Conservation (phyloP, 768 basidiomycete species). For the Pseudohyphozyma bogoriensis region DNA sequence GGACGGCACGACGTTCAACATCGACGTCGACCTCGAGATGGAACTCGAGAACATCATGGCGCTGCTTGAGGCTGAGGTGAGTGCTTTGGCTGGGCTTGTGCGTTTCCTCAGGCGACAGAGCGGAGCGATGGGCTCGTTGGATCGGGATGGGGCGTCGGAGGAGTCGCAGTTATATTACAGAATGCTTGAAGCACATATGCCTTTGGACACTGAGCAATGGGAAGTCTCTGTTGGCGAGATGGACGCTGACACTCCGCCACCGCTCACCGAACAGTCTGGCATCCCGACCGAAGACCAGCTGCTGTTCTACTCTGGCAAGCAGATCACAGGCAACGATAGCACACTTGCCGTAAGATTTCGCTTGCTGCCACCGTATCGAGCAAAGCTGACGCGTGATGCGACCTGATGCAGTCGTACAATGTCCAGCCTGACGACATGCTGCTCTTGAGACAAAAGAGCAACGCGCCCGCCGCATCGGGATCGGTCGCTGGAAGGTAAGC, state of each 20-base stretch:
- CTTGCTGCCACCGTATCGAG: not conserved
- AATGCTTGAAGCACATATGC: not conserved
- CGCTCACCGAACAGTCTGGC: constrained; percentile 65
- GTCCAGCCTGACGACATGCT: constrained; percentile 59
- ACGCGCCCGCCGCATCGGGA: constrained; percentile 28
- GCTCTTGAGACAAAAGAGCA: constrained; percentile 51
- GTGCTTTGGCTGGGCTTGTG: constrained; percentile 34
- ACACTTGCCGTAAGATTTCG: constrained; percentile 48
- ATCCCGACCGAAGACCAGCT: constrained; percentile 63
- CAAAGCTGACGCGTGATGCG: not conserved
- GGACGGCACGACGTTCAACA: constrained; percentile 33
- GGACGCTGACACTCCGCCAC: too few relatives aligned
- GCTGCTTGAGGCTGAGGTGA: constrained; percentile 86
- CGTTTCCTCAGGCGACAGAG: not conserved
- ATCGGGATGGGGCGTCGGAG: not conserved
- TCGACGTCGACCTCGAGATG: constrained; percentile 86
- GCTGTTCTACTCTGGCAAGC: constrained; percentile 57
- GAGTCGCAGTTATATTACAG: not conserved
- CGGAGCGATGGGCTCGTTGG: not conserved
- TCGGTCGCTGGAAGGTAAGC: constrained; percentile 44
- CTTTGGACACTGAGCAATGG: not conserved
- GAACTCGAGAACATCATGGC: constrained; percentile 87
- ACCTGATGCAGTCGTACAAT: constrained; percentile 45
- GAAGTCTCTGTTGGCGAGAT: too few relatives aligned
- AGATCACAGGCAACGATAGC: constrained; percentile 55